A percentile compares a stretch with the other conserved stretches of the same genome.
phyloP scores from a whole-genome alignment of 306 rosid genomes.

The Urtica urens region DNA sequence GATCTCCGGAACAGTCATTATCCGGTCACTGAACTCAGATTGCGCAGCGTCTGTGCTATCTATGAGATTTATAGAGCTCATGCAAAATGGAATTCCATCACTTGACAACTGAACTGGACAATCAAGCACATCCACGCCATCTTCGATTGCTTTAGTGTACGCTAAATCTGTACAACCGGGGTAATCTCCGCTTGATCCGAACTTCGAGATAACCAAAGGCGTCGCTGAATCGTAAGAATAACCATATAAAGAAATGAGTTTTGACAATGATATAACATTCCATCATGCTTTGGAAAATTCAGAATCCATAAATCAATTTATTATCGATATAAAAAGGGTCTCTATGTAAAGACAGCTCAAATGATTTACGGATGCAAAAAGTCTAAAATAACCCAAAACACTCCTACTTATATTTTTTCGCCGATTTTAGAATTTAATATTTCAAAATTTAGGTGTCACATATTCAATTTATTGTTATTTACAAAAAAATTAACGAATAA shows the following conservation, averaged over 20 bases:
- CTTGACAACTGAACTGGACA: conserved; percentile 79
- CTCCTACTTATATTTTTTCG: too few species aligned
- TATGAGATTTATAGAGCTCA: conserved; percentile 56
- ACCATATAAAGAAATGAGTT: conserved; percentile 20
- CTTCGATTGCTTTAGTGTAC: conserved; percentile 46
- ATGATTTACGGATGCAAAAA: too few species aligned
- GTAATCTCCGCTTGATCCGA: conserved; percentile 84
- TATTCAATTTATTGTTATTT: too few species aligned
- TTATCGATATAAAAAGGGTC: too few species aligned
- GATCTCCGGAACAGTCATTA: conserved; percentile 34
- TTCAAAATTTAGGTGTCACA: too few species aligned
- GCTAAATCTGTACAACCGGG: conserved; percentile 65
- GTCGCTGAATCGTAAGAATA: conserved; percentile 30
- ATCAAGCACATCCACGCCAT: conserved; percentile 72
- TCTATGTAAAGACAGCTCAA: too few species aligned
- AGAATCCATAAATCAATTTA: conserved; percentile 6
- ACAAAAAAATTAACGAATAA: too few species aligned
- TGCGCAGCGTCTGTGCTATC: conserved; percentile 51
- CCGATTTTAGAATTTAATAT: too few species aligned
- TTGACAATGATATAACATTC: conserved; percentile 16
- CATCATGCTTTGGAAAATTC: conserved; percentile 6
- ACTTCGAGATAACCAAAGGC: conserved; percentile 64
- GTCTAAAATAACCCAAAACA: too few species aligned
- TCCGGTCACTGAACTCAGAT: conserved; percentile 24
- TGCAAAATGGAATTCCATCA: conserved; percentile 73